A percentile compares a stretch with the other conserved stretches of the same genome.
These are phyloP conservation scores for Tricladium varicosporioides DNA, from an alignment of 2,329 filamentous ascomycete genomes.

Conservation along the genomic window DNA sequence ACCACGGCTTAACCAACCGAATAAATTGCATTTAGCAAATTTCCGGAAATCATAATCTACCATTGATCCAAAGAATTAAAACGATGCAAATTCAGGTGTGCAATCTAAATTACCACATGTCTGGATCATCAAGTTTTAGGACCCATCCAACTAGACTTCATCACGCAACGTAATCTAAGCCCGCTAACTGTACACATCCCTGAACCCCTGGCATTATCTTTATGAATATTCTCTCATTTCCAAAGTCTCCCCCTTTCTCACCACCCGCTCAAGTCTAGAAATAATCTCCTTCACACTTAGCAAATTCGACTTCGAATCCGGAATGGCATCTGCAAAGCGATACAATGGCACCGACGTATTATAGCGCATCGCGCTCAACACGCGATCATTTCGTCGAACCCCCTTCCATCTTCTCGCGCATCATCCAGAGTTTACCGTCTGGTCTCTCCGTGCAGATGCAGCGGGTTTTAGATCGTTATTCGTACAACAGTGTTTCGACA, in stretches of 20 bases:
- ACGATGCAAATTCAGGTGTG: no score
- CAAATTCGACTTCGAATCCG: neutral
- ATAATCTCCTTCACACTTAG: neutral
- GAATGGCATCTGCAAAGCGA: conserved; percentile 15
- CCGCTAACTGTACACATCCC: neutral
- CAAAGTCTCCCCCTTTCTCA: neutral
- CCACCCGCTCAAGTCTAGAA: neutral
- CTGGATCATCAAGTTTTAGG: no score
- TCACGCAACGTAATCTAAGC: neutral
- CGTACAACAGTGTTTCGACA: conserved; percentile 15
- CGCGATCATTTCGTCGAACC: conserved; percentile 29
- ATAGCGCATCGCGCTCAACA: conserved; percentile 21
- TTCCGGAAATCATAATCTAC: no score
- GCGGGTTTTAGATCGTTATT: conserved; percentile 22
- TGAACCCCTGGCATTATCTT: neutral
- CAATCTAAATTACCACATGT: no score
- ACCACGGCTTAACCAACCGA: no score
- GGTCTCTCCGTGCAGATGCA: conserved; percentile 25
- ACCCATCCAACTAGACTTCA: no score
- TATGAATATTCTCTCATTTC: neutral
- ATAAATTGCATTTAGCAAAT: no score
- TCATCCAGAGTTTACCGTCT: conserved; percentile 23
- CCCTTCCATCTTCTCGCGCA: conserved; percentile 26
- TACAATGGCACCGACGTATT: conserved; percentile 25
- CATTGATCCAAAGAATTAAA: no score